These are phyloP conservation scores for Gardenia jasminoides DNA, from an alignment of 257 asterid species.

Conservation along the genomic window DNA sequence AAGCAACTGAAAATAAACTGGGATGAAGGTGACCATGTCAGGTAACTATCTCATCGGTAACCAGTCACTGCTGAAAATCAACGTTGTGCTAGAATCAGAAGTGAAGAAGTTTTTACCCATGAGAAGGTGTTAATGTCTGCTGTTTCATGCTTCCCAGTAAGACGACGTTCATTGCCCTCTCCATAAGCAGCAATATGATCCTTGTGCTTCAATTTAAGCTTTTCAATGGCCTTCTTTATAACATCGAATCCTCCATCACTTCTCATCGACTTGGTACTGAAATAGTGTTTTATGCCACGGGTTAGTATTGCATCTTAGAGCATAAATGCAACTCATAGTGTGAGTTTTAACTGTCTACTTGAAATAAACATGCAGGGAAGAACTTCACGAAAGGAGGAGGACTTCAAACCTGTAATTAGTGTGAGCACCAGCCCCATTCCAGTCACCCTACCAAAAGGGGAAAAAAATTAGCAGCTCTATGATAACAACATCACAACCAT, in stretches of 20 bases:
- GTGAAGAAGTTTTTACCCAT: conserved; percentile 23
- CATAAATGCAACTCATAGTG: background rate
- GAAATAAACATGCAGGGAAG: background rate
- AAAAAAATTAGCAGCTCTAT: background rate
- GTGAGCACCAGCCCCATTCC: conserved; percentile 63
- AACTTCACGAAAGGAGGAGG: background rate
- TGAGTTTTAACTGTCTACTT: background rate
- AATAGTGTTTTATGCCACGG: background rate
- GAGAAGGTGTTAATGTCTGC: conserved; percentile 33
- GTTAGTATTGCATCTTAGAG: background rate
- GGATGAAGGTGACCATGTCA: background rate
- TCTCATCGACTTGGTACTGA: conserved; percentile 39
- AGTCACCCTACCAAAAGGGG: conserved; percentile 46
- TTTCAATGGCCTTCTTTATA: conserved; percentile 30
- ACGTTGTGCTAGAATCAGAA: background rate
- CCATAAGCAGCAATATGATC: conserved; percentile 41
- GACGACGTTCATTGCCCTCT: conserved; percentile 41
- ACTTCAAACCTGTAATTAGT: conserved; percentile 46
- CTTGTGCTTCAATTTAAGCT: conserved; percentile 32
- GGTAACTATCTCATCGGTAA: background rate
- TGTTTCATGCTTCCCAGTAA: conserved; percentile 44
- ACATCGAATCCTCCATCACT: conserved; percentile 29
- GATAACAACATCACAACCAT: conserved; percentile 1
- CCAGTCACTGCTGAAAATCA: background rate
- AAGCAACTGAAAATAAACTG: background rate